phyloP scores from a whole-genome alignment of 2,329 filamentous ascomycete species.

The Penicillium sp. region DNA sequence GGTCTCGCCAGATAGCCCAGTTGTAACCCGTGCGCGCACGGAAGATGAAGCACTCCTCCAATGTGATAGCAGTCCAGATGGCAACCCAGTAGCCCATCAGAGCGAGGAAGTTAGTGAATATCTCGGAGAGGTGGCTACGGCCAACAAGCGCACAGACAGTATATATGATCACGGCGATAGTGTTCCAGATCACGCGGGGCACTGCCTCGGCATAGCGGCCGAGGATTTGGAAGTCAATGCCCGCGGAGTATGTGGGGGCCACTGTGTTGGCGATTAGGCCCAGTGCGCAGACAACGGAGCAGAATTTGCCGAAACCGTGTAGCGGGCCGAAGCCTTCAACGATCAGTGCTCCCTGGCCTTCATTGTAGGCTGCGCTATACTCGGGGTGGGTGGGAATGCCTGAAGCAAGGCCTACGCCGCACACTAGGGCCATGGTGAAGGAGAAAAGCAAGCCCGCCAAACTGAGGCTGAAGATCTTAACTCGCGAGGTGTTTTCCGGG shows the following conservation, averaged over 20 bases:
- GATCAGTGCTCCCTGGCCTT: slow-evolving; percentile 65
- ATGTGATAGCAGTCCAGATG: slow-evolving; percentile 64
- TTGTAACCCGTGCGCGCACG: slow-evolving; percentile 55
- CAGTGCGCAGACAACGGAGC: slow-evolving; percentile 64
- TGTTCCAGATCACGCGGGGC: slow-evolving; percentile 67
- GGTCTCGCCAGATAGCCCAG: slow-evolving; percentile 64
- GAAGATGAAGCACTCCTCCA: slow-evolving; percentile 64
- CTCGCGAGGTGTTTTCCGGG: slow-evolving; percentile 53
- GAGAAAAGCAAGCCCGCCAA: slow-evolving; percentile 58
- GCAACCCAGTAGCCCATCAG: slow-evolving; percentile 72
- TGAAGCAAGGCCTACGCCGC: slow-evolving; percentile 64
- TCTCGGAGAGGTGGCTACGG: slow-evolving; percentile 60
- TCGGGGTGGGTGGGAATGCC: slow-evolving; percentile 54
- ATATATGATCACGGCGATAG: slow-evolving; percentile 62
- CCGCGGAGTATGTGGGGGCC: slow-evolving; percentile 64
- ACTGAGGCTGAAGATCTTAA: slow-evolving; percentile 60
- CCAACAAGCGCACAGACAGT: slow-evolving; percentile 67
- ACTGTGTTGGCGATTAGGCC: slow-evolving; percentile 68
- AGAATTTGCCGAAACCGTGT: slow-evolving; percentile 66
- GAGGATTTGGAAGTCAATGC: slow-evolving; percentile 69
- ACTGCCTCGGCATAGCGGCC: slow-evolving; percentile 60
- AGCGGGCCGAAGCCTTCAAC: slow-evolving; percentile 63
- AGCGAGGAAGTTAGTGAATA: slow-evolving; percentile 70
- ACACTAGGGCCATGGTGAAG: slow-evolving; percentile 62
- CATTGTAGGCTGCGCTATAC: slow-evolving; percentile 60